Percentiles rank a stretch among this genome's conserved stretches.
phyloP scores from a whole-genome alignment of 176 grass and related monocot genomes.

The Urochloa ruziziensis region DNA sequence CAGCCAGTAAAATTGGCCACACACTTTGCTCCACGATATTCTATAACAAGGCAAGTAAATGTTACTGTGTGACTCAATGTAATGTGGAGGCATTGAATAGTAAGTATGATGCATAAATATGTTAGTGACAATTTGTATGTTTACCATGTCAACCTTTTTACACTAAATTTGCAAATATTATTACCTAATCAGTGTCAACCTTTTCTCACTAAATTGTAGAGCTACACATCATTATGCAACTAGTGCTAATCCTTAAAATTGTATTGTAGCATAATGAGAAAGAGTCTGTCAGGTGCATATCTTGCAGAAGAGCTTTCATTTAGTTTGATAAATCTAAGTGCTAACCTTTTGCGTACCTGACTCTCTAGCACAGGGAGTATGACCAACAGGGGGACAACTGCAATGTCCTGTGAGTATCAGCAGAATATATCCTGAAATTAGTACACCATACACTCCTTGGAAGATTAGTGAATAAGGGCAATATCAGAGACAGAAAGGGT shows the following conservation, averaged over 20 bases:
- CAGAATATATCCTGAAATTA: slow-evolving; percentile 35
- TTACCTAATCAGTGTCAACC: neutral
- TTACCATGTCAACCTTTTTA: neutral
- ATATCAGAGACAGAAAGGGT: neutral
- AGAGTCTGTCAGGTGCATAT: neutral
- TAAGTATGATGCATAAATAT: neutral
- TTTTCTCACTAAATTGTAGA: neutral
- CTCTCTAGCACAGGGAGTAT: slow-evolving; percentile 97
- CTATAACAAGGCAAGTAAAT: slow-evolving; percentile 40
- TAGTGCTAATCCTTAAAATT: neutral
- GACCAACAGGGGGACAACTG: slow-evolving; percentile 92
- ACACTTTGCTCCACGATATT: slow-evolving; percentile 68
- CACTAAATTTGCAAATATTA: slow-evolving; percentile 10
- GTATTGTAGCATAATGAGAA: neutral
- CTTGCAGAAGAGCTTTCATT: neutral
- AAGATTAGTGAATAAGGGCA: neutral
- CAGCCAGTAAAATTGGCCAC: slow-evolving; percentile 75
- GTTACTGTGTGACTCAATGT: slow-evolving; percentile 4
- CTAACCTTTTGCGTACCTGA: slow-evolving; percentile 92
- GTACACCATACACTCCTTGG: neutral
- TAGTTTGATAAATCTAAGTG: slow-evolving; percentile 38
- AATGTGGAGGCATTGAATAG: neutral
- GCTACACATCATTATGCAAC: neutral
- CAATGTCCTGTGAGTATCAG: slow-evolving; percentile 80
- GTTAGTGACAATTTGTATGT: neutral